Conservation (phyloP, 305 asterid genomes). For the Fraxinus greggii region DNA sequence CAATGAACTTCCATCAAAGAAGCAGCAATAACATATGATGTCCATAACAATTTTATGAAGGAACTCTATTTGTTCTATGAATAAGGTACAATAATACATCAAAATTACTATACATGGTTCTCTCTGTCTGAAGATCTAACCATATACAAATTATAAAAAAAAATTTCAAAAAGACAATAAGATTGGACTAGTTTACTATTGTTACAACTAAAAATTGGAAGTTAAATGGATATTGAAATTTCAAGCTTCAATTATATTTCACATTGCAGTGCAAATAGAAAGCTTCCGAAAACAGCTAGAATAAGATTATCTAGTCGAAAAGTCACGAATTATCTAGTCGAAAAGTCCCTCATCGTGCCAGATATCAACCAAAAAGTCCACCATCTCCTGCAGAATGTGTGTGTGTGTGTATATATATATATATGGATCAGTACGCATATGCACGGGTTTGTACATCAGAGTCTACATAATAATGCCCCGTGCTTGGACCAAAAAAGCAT, state of each 20-base stretch:
- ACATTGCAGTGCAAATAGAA: not conserved
- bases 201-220: not conserved
- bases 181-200: not conserved
- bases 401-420: conserved; percentile 4
- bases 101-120: not conserved
- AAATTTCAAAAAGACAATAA: not conserved
- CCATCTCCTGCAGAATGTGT: conserved; percentile 44
- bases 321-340: conserved; percentile 43
- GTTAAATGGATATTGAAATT: not conserved
- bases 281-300: not conserved
- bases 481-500: not conserved
- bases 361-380: conserved; percentile 49
- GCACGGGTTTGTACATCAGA: not conserved
- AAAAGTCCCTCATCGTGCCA: conserved; percentile 57
- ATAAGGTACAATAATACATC: not conserved
- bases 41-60: not conserved
- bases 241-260: not conserved
- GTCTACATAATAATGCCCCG: not conserved
- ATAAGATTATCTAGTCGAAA: conserved; percentile 32
- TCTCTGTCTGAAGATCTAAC: not conserved
- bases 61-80: not conserved
- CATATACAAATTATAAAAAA: not conserved
- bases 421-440: not conserved
- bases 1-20: not conserved
- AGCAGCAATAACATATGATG: not conserved